Evolutionary conservation across 345 rosid species (phyloP), one percentile per base, ranked within the genome.

Genomic region (Aegle marmelos): DNA sequence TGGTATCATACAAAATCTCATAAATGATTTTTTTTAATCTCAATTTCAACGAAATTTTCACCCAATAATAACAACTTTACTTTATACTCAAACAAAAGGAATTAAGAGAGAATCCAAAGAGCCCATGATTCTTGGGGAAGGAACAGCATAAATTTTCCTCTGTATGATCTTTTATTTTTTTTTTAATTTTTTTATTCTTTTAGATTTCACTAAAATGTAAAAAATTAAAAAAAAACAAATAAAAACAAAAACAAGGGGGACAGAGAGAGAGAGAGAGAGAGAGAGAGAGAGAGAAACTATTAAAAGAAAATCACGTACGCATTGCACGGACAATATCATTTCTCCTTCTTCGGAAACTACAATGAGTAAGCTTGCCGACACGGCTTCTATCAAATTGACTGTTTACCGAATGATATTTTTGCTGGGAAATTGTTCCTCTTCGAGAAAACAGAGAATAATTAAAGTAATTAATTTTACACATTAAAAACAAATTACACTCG

Each of bases 281-380:
- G n/a, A 13, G 17, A 45, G 50, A 2, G 39, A 13, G 17, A 3
- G 5, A 3, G 50, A 13, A 0, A 45, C 17, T 0, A 45, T 5
- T 0, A 45, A 22, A 56, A 10, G 16, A 22, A 17, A 39, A 63
- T 30, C 28, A 27, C 0, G 64, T 19, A 0, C 3, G 0, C n/a
- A n/a, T n/a, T n/a, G n/a, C 50, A 14, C 13, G 8, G 24, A 45
- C 6, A 41, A 31, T 2, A 75, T 41, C 27, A 57, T 34, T 58
- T 34, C 50, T 57, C 21, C 21, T 7, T 13, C 14, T 72, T 54
- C n/a, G 58, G 72, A 65, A 41, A 64, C 58, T 30, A 34, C 5
- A 30, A 21, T 63, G 77, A 45, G 45, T 45, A 63, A 30, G 45
- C n/a, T 66, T 68, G 76, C 64, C 27, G 48, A 79, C 80, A 74